Percentiles rank a stretch among this genome's conserved stretches.
These are phyloP conservation scores for Phyllosticta citrichinensis DNA, from an alignment of 2,329 filamentous ascomycete genomes.

Conservation along the genomic window DNA sequence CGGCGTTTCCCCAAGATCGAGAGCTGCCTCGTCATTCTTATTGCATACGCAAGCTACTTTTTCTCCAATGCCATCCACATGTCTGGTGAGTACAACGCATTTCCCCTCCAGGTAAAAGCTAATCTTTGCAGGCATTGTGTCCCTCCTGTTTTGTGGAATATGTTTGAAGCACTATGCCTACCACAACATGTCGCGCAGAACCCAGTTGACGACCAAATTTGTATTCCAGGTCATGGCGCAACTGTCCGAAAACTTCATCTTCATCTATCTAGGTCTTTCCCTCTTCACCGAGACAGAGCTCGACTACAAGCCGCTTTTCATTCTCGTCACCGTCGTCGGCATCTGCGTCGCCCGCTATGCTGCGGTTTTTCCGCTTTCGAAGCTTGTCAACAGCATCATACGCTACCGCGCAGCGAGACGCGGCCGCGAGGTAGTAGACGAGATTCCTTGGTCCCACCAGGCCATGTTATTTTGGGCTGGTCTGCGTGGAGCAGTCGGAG, in stretches of 20 bases:
- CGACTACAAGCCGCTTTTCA: conserved; percentile 88
- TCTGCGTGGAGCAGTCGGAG: conserved; percentile 86
- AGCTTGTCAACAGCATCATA: conserved; percentile 84
- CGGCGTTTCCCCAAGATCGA: conserved; percentile 91
- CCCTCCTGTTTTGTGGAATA: conserved; percentile 92
- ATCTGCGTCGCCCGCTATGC: conserved; percentile 90
- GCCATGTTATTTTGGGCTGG: conserved; percentile 99
- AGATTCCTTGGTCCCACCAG: conserved; percentile 89
- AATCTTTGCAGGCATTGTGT: conserved; percentile 69
- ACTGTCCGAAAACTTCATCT: conserved; percentile 97
- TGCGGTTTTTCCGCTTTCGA: conserved; percentile 87
- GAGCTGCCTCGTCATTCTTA: conserved; percentile 85
- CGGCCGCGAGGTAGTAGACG: conserved; percentile 69
- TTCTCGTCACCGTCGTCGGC: conserved; percentile 81
- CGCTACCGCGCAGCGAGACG: conserved; percentile 71
- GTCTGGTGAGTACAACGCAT: conserved; percentile 60
- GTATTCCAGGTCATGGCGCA: conserved; percentile 92
- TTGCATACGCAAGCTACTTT: conserved; percentile 95
- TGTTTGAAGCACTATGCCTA: conserved; percentile 98
- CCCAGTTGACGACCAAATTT: conserved; percentile 95
- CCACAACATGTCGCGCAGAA: conserved; percentile 98
- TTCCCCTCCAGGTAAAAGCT: conserved; percentile 1
- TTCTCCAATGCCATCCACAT: conserved; percentile 93
- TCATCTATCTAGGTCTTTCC: conserved; percentile 93
- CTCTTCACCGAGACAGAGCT: conserved; percentile 85